phyloP scores from a whole-genome alignment of 1,284 basidiomycete genomes.

The Ganoderma multipileum region DNA sequence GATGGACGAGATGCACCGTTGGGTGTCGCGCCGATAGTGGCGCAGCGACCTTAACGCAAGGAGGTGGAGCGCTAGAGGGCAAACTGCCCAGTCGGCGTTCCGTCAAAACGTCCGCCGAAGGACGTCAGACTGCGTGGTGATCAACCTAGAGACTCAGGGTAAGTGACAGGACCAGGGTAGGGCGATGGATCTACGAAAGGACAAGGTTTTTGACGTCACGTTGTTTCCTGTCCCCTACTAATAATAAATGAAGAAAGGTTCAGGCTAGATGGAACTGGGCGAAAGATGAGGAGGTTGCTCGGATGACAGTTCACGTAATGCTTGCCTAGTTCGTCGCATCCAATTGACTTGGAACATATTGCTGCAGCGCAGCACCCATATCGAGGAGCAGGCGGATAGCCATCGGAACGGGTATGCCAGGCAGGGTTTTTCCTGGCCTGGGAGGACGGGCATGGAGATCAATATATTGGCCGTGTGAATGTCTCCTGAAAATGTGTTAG shows the following conservation, averaged over 20 bases:
- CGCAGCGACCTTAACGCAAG: background rate
- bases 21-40: background rate
- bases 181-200: background rate
- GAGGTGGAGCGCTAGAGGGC: background rate
- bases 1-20: background rate
- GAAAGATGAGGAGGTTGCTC: background rate
- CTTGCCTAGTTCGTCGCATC: background rate
- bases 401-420: slow-evolving; percentile 7
- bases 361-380: background rate
- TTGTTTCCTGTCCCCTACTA: background rate
- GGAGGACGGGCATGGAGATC: background rate
- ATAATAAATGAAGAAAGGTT: slow-evolving; percentile 25
- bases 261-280: slow-evolving; percentile 8
- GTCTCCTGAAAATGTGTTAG: background rate
- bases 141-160: slow-evolving; percentile 6
- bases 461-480: slow-evolving; percentile 1
- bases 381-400: slow-evolving; percentile 6
- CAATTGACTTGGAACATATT: background rate
- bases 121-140: slow-evolving; percentile 4
- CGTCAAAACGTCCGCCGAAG: slow-evolving; percentile 14
- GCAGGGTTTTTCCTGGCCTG: slow-evolving; percentile 8
- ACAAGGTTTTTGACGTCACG: slow-evolving; percentile 24
- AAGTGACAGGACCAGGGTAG: slow-evolving; percentile 19
- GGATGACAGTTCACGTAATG: background rate
- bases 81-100: slow-evolving; percentile 13